phyloP scores from a whole-genome alignment of 2,329 filamentous ascomycete genomes.

The Fusarium armeniacum region DNA sequence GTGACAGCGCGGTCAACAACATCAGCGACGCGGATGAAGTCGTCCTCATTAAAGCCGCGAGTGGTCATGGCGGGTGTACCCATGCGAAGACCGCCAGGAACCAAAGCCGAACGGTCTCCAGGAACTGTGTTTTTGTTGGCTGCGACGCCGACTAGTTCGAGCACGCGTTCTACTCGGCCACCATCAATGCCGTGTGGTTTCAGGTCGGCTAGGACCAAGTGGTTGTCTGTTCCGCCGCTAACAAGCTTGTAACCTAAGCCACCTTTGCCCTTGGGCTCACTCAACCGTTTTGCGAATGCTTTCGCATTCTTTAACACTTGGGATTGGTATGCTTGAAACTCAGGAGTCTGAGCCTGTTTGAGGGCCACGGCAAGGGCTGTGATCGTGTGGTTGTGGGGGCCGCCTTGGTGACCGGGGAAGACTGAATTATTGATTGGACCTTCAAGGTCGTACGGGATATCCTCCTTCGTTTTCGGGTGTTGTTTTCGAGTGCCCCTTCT shows the following conservation, averaged over 20 bases:
- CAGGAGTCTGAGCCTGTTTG: constrained; percentile 89
- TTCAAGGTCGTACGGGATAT: constrained; percentile 91
- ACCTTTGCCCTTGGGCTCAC: constrained; percentile 78
- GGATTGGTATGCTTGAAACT: constrained; percentile 94
- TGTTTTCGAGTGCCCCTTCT: constrained; percentile 88
- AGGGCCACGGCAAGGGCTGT: constrained; percentile 94
- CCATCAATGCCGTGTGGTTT: constrained; percentile 91
- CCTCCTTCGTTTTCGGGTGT: constrained; percentile 87
- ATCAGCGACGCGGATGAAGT: constrained; percentile 88
- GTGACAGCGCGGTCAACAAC: constrained; percentile 87
- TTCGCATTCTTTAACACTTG: constrained; percentile 93
- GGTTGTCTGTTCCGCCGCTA: constrained; percentile 95
- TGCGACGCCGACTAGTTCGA: constrained; percentile 95
- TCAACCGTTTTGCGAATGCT: constrained; percentile 79
- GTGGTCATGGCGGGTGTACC: constrained; percentile 98
- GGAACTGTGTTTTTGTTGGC: constrained; percentile 99
- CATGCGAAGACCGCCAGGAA: constrained; percentile 92
- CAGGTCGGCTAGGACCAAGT: constrained; percentile 92
- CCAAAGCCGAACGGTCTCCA: constrained; percentile 92
- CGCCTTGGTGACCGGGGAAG: constrained; percentile 97
- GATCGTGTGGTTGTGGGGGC: constrained; percentile 99
- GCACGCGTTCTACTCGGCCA: constrained; percentile 87
- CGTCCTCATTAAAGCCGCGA: constrained; percentile 87
- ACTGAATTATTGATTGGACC: constrained; percentile 95
- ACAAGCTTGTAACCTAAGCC: constrained; percentile 90